Percentiles rank a stretch among this genome's conserved stretches.
phyloP scores from a whole-genome alignment of 352 stramenopile genomes.

The Globisporangium heterothallicum region DNA sequence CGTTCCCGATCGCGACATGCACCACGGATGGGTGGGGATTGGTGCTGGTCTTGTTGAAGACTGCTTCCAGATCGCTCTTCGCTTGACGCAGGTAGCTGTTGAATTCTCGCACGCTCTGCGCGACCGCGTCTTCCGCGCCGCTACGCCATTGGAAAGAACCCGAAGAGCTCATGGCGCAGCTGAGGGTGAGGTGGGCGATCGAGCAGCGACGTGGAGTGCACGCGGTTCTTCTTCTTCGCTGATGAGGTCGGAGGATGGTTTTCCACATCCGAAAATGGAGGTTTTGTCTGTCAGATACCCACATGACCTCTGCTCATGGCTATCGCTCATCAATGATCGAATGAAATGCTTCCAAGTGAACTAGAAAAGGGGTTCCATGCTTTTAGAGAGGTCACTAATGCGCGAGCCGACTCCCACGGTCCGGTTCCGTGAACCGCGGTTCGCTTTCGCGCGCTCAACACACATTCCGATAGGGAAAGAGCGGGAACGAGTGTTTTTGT shows the following conservation, averaged over 20 bases:
- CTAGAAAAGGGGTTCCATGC: too few relatives aligned
- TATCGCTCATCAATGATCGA: background rate
- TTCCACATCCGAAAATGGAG: background rate
- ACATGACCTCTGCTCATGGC: background rate
- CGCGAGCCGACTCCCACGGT: background rate
- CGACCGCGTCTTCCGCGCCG: slow-evolving; percentile 1
- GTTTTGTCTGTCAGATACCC: background rate
- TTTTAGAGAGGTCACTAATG: background rate
- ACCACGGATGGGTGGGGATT: slow-evolving; percentile 11
- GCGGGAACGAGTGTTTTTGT: too few relatives aligned
- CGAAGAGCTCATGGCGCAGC: slow-evolving; percentile 10
- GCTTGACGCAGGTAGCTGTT: slow-evolving; percentile 24
- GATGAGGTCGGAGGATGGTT: background rate
- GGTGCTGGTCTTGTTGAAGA: background rate
- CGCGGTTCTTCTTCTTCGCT: background rate
- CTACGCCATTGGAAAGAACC: slow-evolving; percentile 13
- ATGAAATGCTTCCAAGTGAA: too few relatives aligned
- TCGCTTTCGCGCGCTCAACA: slow-evolving; percentile 8
- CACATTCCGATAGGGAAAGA: too few relatives aligned
- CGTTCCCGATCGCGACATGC: slow-evolving; percentile 73
- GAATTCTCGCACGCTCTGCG: slow-evolving; percentile 4
- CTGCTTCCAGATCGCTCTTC: slow-evolving; percentile 4
- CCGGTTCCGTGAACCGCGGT: background rate
- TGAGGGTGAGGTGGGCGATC: background rate
- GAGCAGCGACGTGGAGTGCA: background rate